Evolutionary conservation across 768 basidiomycete genomes (phyloP), one percentile per base, ranked within the genome.

Genomic region (Lentinula detonsa): DNA sequence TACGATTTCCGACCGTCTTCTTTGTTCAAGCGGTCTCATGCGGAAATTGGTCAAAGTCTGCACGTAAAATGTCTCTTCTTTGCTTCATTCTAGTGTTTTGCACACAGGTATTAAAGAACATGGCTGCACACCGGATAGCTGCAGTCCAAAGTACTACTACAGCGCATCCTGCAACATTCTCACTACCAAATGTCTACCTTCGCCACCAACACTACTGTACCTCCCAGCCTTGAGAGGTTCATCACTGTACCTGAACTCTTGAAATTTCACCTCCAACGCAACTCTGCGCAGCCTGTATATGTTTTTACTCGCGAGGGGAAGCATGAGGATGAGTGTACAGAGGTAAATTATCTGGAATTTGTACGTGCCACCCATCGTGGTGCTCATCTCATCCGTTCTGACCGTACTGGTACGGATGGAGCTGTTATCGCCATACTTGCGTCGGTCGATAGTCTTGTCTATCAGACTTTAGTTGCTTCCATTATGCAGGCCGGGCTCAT

Each of bases 261-360:
- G 13, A 73, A 72, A 62, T 76, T 73, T 64, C 69, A 78, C 59
- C 69, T 65, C n/a, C 59, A 68, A 43, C 66, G 73, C 53, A 77
- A 78, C 56, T 68, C 78, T 0, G 57, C 65, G 3, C 64, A 61
- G 4, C 66, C 73, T 2, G 62, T 72, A 8, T 79, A 67, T 53
- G 64, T 68, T 11, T 81, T 72, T 43, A 1, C 15, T 35, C 7
- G 2, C 18, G 37, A 55, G 8, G 16, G 37, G 5, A 35, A 55
- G n/a, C 18, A 13, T 21, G 18, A 23, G n/a, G 61, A 63, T 16
- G 52, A 16, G 1, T 60, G 71, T 16, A 68, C 70, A 4, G 59
- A 66, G 8, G 65, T 72, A 34, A 57, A 57, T 1, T 68, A 62
- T 50, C 63, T 69, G 5, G 71, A 72, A 45, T 70, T 72, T 4